Base-by-base conservation (phyloP, 306 rosid genomes). In the Ziziphus jujuba region DNA sequence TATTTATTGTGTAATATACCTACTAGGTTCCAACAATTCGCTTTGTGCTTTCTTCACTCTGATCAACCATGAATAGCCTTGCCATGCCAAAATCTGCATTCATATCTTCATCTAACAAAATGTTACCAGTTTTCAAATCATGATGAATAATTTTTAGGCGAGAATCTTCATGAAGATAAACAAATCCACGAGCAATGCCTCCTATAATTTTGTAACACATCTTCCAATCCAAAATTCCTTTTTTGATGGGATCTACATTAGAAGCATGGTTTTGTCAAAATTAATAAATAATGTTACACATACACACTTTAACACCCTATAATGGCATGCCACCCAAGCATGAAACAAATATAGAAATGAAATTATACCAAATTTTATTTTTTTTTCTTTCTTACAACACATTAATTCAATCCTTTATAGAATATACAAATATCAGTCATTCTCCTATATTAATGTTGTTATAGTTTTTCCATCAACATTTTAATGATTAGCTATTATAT, bases 121-220 rank as follows among this genome's bases (percentile, higher is more conserved):
- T 12, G 7, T 80, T 80, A 21, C 77, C 66, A 0, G 80, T 70
- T 61, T 80, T 80, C 7, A 80, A 74, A 67, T 75, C 75, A 1
- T 78, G 78, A 44, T 75, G 84, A 19, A 75, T 80, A 51, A 80
- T 75, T 38, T 21, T 62, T 11, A 80, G 75, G 11, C 69, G 53
- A 50, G 81, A 80, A 54, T 80, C 84, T 22, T 80, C 61, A 19
- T 80, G 84, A 22, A 80, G 77, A 57, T 75, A 75, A 2, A 67
- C 13, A 11, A 80, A 24, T 36, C 84, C 80, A 35, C 72, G 49
- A 75, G 80, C 75, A 48, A 71, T 75, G 15, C 69, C 78, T 0
- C 48, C 63, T 6, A 80, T 67, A 11, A 80, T 72, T 22, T 71
- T 80, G 75, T 58, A 71, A 10, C 84, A 57, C 5, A 1, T 56